Evolutionary conservation across 768 basidiomycete species (phyloP), one percentile per base, ranked within the genome.

Genomic region (Psilocybe azurescens): DNA sequence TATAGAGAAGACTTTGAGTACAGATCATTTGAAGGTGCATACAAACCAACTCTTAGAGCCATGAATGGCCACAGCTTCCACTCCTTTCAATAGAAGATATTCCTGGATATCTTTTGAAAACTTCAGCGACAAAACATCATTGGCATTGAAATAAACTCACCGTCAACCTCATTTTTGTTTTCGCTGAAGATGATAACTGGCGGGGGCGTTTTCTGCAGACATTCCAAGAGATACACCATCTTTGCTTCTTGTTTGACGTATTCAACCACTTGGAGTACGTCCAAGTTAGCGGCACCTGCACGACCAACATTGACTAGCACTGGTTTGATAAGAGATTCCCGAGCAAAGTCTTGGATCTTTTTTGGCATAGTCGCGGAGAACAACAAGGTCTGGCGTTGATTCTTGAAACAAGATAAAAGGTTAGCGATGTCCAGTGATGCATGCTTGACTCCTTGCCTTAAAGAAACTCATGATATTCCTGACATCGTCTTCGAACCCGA

Each of bases 81-180:
- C 92, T 8, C 97, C 97, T 75, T 99, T 99, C 51, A 99, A 78
- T 7, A 99, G 81, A 2, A 99, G 81, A 71, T 99, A 99, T 70
- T 99, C 97, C 67, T 99, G 97, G 47, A 99, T 99, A 74, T 99
- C 97, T 97, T 67, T 5, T 58, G 56, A 24, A 7, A 18, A 9
- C 14, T 13, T 44, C 14, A 44, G 14, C 2, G 41, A 44, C 13
- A 44, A 14, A 14, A n/a, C 38, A 14, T 13, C 5, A 16, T 13
- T 44, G 41, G 8, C 41, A 13, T 14, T 44, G 41, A 44, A 16
- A 49, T 61, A 41, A 9, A 63, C 85, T 69, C 66, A 95, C 95
- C 96, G 71, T 99, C 97, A n/a, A 99, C 97, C 74, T 99, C 97
- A 72, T 99, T 99, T 83, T 99, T 99, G 79, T 97, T 99, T 73